Base-by-base conservation (phyloP, 2,329 filamentous ascomycete species). In the Ceratocystis harringtonii region DNA sequence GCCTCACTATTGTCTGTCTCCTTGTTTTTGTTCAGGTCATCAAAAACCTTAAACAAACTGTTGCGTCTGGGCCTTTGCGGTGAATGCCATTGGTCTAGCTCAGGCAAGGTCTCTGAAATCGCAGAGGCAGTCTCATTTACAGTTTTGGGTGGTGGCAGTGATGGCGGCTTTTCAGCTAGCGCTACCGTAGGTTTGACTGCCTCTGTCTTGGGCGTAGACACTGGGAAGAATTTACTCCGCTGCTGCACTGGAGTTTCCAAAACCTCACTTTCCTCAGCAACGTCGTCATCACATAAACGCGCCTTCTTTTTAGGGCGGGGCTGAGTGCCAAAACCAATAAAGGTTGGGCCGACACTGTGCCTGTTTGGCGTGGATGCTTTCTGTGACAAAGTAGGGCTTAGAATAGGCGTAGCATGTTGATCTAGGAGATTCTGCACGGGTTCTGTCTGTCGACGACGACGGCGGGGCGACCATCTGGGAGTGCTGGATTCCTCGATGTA, bases 201-300 rank as follows among this genome's bases (percentile, higher is more conserved):
- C 28, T 62, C 44, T 4, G 30, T 30, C 50, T 73, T 73, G 5
- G 69, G 69, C 7, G 70, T 66, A 3, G 66, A 71, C 5, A 69
- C 57, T 1, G 79, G 69, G 69, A 84, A 84, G 71, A 83, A 84
- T 66, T 77, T 83, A 76, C 82, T 85, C 63, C 73, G 79, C 69
- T 79, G 72, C 8, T 74, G 72, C 17, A 73, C 74, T 22, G 61
- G 61, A 2, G 55, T 55, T 28, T 52, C 64, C 8, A 57, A 22
- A n/a, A 72, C 72, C 25, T 73, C 72, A n/a, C 70, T 70, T 1
- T 70, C 67, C 10, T 71, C 73, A 5, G 69, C 69, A 2, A 69
- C 57, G 22, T 70, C 70, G 8, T 70, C 70, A 52, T 82, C 78
- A 66, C 80, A 83, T 5, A 84, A 72, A 45, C 81, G 79, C 50